Conservation (phyloP, 2,329 filamentous ascomycete genomes). For the Dothidotthia symphoricarpi region DNA sequence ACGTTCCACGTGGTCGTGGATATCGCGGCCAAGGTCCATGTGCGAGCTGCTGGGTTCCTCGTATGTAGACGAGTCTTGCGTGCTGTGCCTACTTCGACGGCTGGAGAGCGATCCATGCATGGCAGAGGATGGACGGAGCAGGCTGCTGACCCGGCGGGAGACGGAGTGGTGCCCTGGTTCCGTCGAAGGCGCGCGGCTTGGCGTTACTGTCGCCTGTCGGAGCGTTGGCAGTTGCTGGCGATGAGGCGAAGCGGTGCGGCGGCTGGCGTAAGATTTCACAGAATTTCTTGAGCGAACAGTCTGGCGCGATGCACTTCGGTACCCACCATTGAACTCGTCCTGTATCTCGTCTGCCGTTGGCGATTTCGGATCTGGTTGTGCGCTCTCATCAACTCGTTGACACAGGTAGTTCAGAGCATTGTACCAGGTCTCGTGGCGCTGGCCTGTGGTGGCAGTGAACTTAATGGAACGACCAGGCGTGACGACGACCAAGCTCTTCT, state of each 20-base stretch:
- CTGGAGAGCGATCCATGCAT: conserved; percentile 53
- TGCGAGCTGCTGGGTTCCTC: conserved; percentile 65
- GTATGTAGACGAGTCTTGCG: conserved; percentile 37
- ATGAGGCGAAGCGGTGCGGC: conserved; percentile 40
- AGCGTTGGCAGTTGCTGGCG: conserved; percentile 43
- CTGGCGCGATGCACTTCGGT: conserved; percentile 52
- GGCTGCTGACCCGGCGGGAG: conserved; percentile 46
- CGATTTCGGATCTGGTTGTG: conserved; percentile 50
- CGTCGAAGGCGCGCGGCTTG: conserved; percentile 31
- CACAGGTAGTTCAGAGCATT: conserved; percentile 93
- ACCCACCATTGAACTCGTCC: conserved; percentile 73
- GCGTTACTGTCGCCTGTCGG: conserved; percentile 46
- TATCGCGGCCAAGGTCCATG: conserved; percentile 72
- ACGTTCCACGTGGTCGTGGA: conserved; percentile 73
- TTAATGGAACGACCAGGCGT: conserved; percentile 87
- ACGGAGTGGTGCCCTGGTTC: conserved; percentile 44
- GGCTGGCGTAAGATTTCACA: conserved; percentile 77
- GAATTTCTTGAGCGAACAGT: conserved; percentile 58
- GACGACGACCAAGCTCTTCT: conserved; percentile 87
- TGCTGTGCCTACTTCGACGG: conserved; percentile 45
- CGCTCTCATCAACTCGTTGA: conserved; percentile 61
- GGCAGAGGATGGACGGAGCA: conserved; percentile 45
- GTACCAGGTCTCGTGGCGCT: conserved; percentile 97
- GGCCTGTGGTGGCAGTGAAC: conserved; percentile 90
- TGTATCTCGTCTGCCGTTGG: conserved; percentile 61